Base-by-base conservation (phyloP, 495 filamentous ascomycete species). In the Eremomyces bilateralis region DNA sequence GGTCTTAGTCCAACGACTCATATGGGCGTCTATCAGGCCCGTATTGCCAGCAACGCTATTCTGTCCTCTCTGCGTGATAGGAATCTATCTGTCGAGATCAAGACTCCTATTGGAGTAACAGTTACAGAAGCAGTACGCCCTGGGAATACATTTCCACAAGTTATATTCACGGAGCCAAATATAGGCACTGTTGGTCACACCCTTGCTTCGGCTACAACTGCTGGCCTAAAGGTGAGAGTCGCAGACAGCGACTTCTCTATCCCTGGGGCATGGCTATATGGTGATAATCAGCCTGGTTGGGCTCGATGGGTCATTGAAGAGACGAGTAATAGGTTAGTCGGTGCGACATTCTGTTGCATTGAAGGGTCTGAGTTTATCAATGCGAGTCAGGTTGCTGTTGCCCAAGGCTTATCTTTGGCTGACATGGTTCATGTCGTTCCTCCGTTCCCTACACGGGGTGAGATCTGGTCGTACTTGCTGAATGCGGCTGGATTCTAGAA, bases 21-120 rank as follows among this genome's bases (percentile, higher is more conserved):
- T 29, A 40, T 41, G 40, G 22, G 45, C 33, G 33, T 28, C n/a
- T 48, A 48, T 29, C 43, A 48, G 21, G 38, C 15, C 1, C 42
- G 43, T 1, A 48, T 48, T 29, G 40, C 40, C 6, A 21, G 17
- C 20, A 42, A 41, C 15, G 27, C 35, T 10, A 48, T 48, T 29
- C 19, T 43, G n/a, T n/a, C n/a, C n/a, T 11, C 20, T 17, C 18
- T 18, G 25, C 12, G 17, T 34, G 18, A 40, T 27, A 20, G 31
- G 34, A 21, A 35, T 4, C 19, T 3, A 4, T 10, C 11, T 10
- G 6, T 12, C 19, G 20, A 4, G 20, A 11, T 22, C 15, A 28
- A 19, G 17, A 35, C 24, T 12, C 18, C 27, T 12, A 13, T 35
- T 35, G 20, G n/a, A n/a, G n/a, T n/a, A n/a, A n/a, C n/a, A n/a